Conservation (phyloP, 306 rosid genomes). For the Elaeagnus macrophylla region DNA sequence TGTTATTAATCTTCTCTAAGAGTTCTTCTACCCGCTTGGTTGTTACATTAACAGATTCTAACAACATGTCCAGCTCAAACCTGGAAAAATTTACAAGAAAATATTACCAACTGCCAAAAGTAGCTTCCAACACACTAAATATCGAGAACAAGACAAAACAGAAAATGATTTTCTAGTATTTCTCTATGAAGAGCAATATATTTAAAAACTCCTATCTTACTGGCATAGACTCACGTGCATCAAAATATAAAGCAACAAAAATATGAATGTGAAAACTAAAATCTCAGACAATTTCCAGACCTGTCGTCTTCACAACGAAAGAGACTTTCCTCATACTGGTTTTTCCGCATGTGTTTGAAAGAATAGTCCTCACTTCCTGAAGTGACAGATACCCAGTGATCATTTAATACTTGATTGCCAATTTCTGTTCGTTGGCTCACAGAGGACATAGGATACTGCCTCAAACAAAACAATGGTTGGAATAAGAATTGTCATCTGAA, state of each 20-base stretch:
- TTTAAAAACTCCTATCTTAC: neutral
- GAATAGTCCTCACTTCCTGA: constrained; percentile 99
- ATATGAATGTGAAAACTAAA: neutral
- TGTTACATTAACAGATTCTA: constrained; percentile 87
- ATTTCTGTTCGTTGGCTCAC: constrained; percentile 84
- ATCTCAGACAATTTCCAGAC: constrained; percentile 34
- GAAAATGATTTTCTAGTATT: neutral
- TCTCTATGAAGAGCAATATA: neutral
- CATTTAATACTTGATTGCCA: constrained; percentile 82
- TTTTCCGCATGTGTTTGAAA: constrained; percentile 99
- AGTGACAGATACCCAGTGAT: constrained; percentile 96
- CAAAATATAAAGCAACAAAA: neutral
- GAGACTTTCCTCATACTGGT: constrained; percentile 97
- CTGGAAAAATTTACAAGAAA: constrained; percentile 38
- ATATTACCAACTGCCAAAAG: constrained; percentile 25
- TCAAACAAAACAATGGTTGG: constrained; percentile 11
- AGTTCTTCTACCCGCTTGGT: constrained; percentile 87
- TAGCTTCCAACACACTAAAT: neutral
- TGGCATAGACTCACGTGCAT: neutral
- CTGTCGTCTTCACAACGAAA: constrained; percentile 99
- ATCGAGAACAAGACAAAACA: neutral
- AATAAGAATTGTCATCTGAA: constrained; percentile 13
- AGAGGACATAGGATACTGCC: constrained; percentile 84
- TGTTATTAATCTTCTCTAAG: constrained; percentile 70
- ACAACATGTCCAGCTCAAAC: constrained; percentile 97